A percentile compares a stretch with the other conserved stretches of the same genome.
Conservation (phyloP, 768 basidiomycete species). For the Rhizopogon vinicolor region DNA sequence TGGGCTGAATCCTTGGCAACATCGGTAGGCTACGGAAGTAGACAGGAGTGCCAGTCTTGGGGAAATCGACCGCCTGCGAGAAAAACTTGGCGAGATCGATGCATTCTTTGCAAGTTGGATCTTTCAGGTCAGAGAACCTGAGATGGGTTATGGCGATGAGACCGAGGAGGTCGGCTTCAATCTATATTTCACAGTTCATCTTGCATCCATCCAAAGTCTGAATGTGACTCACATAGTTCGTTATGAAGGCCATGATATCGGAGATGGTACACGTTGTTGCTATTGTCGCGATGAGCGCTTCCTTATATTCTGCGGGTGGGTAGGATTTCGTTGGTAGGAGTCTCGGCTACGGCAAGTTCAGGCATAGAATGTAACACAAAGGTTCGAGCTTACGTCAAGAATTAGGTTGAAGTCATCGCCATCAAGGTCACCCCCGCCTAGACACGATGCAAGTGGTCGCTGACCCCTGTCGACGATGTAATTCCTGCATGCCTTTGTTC, state of each 20-base stretch:
- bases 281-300: constrained; percentile 42
- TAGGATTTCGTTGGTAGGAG: constrained; percentile 23
- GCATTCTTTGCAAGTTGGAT: constrained; percentile 44
- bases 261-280: constrained; percentile 48
- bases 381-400: constrained; percentile 23
- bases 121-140: constrained; percentile 54
- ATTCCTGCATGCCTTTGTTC: background rate
- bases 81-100: constrained; percentile 50
- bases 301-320: constrained; percentile 44
- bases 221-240: constrained; percentile 51
- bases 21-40: constrained; percentile 38
- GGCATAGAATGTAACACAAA: background rate
- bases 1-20: constrained; percentile 25
- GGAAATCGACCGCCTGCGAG: constrained; percentile 48
- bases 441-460: constrained; percentile 56
- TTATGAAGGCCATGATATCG: constrained; percentile 67
- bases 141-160: constrained; percentile 62
- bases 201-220: background rate
- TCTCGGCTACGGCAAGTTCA: constrained; percentile 16
- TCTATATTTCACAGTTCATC: background rate
- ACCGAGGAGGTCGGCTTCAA: constrained; percentile 45
- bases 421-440: constrained; percentile 70
- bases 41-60: constrained; percentile 33
- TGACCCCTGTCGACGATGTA: constrained; percentile 25
- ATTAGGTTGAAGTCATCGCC: constrained; percentile 58